These are phyloP conservation scores for Cryptococcus sp. DNA, from an alignment of 1,284 basidiomycete genomes.

Conservation along the genomic window DNA sequence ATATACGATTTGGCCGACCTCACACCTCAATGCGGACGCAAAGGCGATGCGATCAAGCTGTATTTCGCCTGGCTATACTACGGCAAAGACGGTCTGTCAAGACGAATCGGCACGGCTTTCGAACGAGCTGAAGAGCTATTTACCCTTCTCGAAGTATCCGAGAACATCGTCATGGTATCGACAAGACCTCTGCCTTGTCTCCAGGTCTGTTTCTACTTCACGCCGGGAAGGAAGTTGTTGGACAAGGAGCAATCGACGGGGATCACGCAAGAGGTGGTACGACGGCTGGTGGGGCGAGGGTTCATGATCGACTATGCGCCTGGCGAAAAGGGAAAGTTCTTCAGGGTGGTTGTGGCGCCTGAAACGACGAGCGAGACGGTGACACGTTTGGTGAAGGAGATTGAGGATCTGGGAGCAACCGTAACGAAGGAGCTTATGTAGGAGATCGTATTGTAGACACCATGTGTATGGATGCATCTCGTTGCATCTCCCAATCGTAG, in stretches of 20 bases:
- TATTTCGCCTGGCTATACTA: constrained; percentile 46
- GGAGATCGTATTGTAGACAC: neutral
- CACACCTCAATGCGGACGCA: constrained; percentile 43
- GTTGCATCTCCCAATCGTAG: too few species aligned
- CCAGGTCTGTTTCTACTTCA: constrained; percentile 30
- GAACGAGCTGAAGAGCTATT: constrained; percentile 17
- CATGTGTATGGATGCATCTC: too few species aligned
- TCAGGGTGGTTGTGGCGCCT: constrained; percentile 19
- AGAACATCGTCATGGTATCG: constrained; percentile 13
- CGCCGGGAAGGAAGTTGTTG: constrained; percentile 3
- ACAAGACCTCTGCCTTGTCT: constrained; percentile 15
- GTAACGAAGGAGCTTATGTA: neutral
- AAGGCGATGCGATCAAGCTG: constrained; percentile 46
- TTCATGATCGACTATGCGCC: constrained; percentile 34
- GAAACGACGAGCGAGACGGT: constrained; percentile 11
- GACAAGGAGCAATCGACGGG: neutral
- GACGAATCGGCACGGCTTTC: constrained; percentile 32
- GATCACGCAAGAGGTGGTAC: constrained; percentile 17
- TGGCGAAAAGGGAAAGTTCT: constrained; percentile 22
- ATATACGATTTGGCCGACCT: constrained; percentile 31
- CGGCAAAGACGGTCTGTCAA: constrained; percentile 35
- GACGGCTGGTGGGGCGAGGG: constrained; percentile 14
- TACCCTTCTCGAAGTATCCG: constrained; percentile 3
- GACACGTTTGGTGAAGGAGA: constrained; percentile 8
- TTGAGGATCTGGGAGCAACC: constrained; percentile 13